Conservation (phyloP, 2,329 filamentous ascomycete species). For the Cercospora berteroae region DNA sequence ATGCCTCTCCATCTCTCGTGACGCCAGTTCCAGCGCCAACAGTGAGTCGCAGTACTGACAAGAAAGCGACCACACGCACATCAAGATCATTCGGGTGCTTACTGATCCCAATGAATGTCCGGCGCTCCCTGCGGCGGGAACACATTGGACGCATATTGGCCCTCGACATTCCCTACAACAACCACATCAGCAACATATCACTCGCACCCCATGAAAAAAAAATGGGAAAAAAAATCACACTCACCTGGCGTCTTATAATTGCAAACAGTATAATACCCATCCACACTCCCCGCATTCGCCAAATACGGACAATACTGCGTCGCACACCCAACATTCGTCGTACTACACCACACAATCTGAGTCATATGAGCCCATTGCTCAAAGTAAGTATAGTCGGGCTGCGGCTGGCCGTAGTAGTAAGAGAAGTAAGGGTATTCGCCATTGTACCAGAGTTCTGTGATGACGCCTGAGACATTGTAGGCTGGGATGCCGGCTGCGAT, state of each 20-base stretch:
- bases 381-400: slow-evolving; percentile 62
- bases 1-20: not conserved
- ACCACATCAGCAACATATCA: not conserved
- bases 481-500: slow-evolving; percentile 66
- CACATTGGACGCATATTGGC: slow-evolving; percentile 1
- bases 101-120: slow-evolving; percentile 3
- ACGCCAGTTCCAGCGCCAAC: not conserved
- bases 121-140: slow-evolving; percentile 3
- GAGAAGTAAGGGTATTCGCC: slow-evolving; percentile 62
- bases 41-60: not conserved
- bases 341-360: slow-evolving; percentile 68
- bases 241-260: slow-evolving; percentile 76
- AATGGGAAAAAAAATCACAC: too few relatives aligned
- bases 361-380: slow-evolving; percentile 70
- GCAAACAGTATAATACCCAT: slow-evolving; percentile 75
- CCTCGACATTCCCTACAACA: slow-evolving; percentile 16
- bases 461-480: slow-evolving; percentile 61
- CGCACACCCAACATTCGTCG: slow-evolving; percentile 63
- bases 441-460: slow-evolving; percentile 87
- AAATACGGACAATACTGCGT: slow-evolving; percentile 57
- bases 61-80: not conserved
- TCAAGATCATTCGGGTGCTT: too few relatives aligned
- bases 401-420: slow-evolving; percentile 56
- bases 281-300: slow-evolving; percentile 41
- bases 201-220: not conserved